Base-by-base conservation (phyloP, 192 early-diverging fungal species). In the Spizellomyces sp. region DNA sequence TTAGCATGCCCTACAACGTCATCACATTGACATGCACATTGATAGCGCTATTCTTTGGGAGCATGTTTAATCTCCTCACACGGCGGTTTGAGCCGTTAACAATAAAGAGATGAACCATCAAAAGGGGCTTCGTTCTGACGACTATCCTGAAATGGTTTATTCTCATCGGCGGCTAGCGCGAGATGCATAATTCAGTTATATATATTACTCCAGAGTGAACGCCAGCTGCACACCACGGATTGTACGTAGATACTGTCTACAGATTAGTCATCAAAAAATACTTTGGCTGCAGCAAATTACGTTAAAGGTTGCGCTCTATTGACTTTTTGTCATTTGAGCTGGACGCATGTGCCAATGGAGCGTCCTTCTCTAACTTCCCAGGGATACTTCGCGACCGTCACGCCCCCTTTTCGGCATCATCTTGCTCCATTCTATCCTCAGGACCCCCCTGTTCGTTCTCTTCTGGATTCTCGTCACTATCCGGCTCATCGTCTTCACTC, bases 1-100 rank as follows among this genome's bases (percentile, higher is more conserved):
- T 99, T 64, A 92, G 90, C 58, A 99, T 99, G 97, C 96, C 96
- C 0, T 99, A 99, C 82, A 99, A 99, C 80, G 96, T 98, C 58
- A 96, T 99, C 62, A 96, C 97, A 1, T 84, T 98, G 79, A 95
- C 96, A 9, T 98, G 95, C 70, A 99, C 97, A 0, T 87, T 98
- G 6, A 87, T 99, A 65, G 94, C 95, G 7, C 77, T 97, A 50
- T 96, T 94, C 78, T 98, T 96, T 92, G 96, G 96, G 14, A 87
- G 89, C n/a, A 84, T 95, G 44, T 97, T 97, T 74, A 96, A 97
- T 70, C 69, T 95, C 67, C 70, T 83, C 27, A 70, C 69, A 17
- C 65, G 76, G 36, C 50, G 50, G 4, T 54, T 54, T 54, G 50
- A 61, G 59, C 59, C 59, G 15, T 61, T 42, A 61, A 61, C 15